Percentiles rank a stretch among this genome's conserved stretches.
Conservation (phyloP, 345 rosid genomes). For the Populus tremula region DNA sequence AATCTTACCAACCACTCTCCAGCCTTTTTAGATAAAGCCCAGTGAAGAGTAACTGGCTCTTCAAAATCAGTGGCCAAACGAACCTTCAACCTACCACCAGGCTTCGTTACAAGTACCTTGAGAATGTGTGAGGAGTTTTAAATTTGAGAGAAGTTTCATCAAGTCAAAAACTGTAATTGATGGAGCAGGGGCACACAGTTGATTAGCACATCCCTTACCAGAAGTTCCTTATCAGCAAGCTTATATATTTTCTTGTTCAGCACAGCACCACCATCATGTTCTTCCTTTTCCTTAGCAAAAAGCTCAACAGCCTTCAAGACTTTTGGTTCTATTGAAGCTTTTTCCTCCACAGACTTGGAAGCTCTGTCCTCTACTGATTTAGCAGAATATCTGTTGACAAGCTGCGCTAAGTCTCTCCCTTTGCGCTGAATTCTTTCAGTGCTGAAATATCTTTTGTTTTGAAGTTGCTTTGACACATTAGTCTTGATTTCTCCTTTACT, state of each 20-base stretch:
- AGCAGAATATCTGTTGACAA: slow-evolving; percentile 49
- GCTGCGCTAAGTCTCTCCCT: slow-evolving; percentile 62
- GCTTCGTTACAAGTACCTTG: slow-evolving; percentile 75
- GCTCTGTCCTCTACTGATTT: slow-evolving; percentile 34
- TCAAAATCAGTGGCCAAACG: slow-evolving; percentile 63
- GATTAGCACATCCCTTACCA: slow-evolving; percentile 46
- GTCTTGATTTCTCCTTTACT: slow-evolving; percentile 50
- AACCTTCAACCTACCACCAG: slow-evolving; percentile 60
- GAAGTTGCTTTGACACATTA: slow-evolving; percentile 37
- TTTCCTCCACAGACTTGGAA: slow-evolving; percentile 35
- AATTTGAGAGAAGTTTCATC: slow-evolving; percentile 10
- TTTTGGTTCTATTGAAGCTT: slow-evolving; percentile 43
- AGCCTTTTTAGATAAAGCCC: slow-evolving; percentile 82
- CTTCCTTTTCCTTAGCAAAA: slow-evolving; percentile 60
- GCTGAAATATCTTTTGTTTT: slow-evolving; percentile 37
- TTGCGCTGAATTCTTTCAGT: slow-evolving; percentile 71
- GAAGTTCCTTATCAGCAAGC: slow-evolving; percentile 60
- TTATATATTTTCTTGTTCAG: slow-evolving; percentile 64
- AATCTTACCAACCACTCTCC: slow-evolving; percentile 96
- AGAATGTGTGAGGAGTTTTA: slow-evolving; percentile 14
- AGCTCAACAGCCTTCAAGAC: slow-evolving; percentile 56
- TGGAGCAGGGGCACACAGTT: slow-evolving; percentile 3
- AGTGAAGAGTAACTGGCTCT: slow-evolving; percentile 77
- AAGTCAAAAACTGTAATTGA: not conserved
- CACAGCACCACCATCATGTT: slow-evolving; percentile 44